Base-by-base conservation (phyloP, 768 basidiomycete species). In the Royoungia palumana region DNA sequence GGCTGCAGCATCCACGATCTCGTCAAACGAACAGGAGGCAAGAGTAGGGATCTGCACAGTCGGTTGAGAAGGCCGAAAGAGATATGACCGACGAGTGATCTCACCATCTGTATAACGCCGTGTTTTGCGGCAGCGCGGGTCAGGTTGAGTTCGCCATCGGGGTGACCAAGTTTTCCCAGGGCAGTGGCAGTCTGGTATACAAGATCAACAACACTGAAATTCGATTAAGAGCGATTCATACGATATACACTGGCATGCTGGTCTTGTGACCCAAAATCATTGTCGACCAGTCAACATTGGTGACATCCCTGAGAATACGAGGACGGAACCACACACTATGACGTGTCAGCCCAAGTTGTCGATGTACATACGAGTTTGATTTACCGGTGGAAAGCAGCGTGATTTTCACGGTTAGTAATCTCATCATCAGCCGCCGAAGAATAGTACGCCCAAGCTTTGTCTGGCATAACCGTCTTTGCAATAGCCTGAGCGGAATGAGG, bases 381-480 rank as follows among this genome's bases (percentile, higher is more conserved):
- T 14, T 50, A 86, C 89, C 94, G 78, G 57, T 97, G 94, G 62
- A 87, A 98, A 2, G 94, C 94, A 44, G 83, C 77, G 53, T 90
- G 91, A 59, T 96, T 96, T 67, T 95, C 93, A 41, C 93, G 77
- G 51, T 79, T 73, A 25, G 92, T 94, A 38, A 94, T 90, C 68
- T 96, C 93, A 58, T 97, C 94, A 63, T 97, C 95, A 7, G 95
- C 85, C 16, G 93, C 94, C n/a, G 91, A 94, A 1, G 89, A 92
- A 62, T 97, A 94, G 66, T 94, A 94, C 6, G 94, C 94, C 94
- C 94, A 97, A 0, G 91, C 91, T 64, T 91, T 90, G 28, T 87
- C 84, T 2, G 83, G 71, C 75, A 98, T 84, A 11, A 89, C 85
- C 58, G 74, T 74, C 66, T 79, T 87, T 9, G 92, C 94, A 44